These are phyloP conservation scores for Bauhinia variegata DNA, from an alignment of 306 rosid genomes.

Conservation along the genomic window DNA sequence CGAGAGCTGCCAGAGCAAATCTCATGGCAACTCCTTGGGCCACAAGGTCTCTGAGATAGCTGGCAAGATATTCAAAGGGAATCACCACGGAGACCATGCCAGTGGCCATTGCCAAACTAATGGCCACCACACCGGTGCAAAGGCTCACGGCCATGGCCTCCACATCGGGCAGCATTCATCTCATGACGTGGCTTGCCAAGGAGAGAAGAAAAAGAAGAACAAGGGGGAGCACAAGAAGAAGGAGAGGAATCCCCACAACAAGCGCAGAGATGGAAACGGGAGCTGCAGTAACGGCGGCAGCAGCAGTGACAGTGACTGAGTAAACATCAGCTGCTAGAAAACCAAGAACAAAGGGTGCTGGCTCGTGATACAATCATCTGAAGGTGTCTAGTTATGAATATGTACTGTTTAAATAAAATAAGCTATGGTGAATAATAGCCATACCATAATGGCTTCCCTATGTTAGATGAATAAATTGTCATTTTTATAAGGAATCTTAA, in stretches of 20 bases:
- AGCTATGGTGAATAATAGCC: not conserved
- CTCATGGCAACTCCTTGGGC: conserved; percentile 1
- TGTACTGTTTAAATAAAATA: not conserved
- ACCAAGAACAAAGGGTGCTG: not conserved
- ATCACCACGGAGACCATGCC: not conserved
- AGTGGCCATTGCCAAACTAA: not conserved
- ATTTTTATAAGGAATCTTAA: no score
- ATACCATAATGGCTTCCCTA: not conserved
- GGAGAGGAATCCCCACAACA: conserved; percentile 15
- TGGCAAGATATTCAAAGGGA: not conserved
- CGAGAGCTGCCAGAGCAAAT: conserved; percentile 23
- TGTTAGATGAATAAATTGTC: not conserved
- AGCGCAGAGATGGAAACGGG: conserved; percentile 16
- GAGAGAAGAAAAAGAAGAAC: conserved; percentile 2
- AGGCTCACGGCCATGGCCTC: not conserved
- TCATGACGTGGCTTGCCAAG: not conserved
- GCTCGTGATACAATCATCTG: not conserved
- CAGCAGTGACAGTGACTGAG: conserved; percentile 17
- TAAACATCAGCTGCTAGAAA: not conserved
- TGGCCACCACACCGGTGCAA: no score
- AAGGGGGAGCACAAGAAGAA: conserved; percentile 6
- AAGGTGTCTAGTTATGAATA: not conserved
- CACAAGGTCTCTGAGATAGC: conserved; percentile 22
- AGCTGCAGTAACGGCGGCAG: conserved; percentile 18
- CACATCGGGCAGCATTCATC: not conserved